Evolutionary conservation across 148 eudicot genomes (phyloP).

Genomic region (Oxyria digyna): DNA sequence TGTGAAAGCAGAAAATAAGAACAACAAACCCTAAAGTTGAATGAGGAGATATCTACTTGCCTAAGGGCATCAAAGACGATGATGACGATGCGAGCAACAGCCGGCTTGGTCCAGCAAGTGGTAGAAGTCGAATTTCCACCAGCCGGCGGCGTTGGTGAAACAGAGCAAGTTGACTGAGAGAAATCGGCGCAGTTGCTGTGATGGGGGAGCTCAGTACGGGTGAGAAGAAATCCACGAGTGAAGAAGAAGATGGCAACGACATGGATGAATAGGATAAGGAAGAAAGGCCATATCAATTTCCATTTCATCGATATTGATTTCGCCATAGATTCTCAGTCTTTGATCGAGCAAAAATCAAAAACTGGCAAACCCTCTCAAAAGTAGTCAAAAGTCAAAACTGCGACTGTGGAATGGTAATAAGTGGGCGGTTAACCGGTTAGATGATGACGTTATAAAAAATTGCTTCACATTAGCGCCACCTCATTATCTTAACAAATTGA

Average conservation of each 20-base stretch:
- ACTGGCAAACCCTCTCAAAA: too few species aligned
- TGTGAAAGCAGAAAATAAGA: not conserved
- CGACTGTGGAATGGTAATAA: too few species aligned
- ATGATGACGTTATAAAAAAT: too few species aligned
- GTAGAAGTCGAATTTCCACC: not conserved
- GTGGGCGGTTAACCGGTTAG: too few species aligned
- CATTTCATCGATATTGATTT: conserved; percentile 1
- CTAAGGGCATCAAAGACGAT: conserved; percentile 90
- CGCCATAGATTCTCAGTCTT: not conserved
- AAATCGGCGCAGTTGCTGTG: conserved; percentile 64
- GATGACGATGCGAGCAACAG: conserved; percentile 63
- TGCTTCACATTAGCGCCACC: too few species aligned
- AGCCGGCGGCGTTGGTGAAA: conserved; percentile 6
- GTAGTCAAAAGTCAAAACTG: too few species aligned
- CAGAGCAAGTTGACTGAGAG: conserved; percentile 41
- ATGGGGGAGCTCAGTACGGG: conserved; percentile 79
- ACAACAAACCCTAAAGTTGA: not conserved
- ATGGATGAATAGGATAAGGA: conserved; percentile 43
- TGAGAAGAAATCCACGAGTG: conserved; percentile 91
- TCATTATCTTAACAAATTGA: too few species aligned
- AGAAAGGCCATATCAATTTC: conserved; percentile 28
- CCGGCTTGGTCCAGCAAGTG: conserved; percentile 70
- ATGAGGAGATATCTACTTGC: conserved; percentile 11
- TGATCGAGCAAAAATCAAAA: too few species aligned
- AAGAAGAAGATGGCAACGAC: conserved; percentile 48